Percentiles rank a stretch among this genome's conserved stretches.
Conservation (phyloP, 176 grass and related monocot species). For the Phyllostachys edulis region DNA sequence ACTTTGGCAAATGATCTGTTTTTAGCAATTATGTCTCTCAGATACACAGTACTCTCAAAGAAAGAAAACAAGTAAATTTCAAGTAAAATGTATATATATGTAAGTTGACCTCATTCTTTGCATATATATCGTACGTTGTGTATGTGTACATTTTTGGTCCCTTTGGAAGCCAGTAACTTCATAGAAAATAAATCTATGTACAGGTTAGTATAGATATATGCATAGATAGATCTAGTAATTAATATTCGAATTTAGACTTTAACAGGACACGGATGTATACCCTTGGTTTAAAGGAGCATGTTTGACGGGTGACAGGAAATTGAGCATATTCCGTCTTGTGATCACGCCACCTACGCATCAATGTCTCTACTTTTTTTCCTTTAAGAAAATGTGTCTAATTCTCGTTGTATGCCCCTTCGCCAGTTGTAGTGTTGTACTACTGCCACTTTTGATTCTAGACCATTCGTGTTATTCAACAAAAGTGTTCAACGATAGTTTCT, state of each 20-base stretch:
- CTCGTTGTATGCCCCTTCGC: background rate
- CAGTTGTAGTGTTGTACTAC: background rate
- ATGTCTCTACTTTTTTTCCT: background rate
- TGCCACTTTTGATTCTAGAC: background rate
- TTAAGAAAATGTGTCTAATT: background rate
- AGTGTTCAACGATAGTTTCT: background rate
- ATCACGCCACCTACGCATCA: background rate
- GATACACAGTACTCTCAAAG: background rate
- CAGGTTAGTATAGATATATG: too few species aligned
- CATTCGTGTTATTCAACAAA: background rate
- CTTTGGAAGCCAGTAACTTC: background rate
- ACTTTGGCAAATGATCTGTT: background rate
- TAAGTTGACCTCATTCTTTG: background rate
- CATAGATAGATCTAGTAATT: too few species aligned
- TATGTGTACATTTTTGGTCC: background rate
- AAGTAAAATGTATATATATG: background rate
- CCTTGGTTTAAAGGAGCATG: background rate
- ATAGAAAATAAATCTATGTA: background rate
- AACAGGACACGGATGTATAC: background rate
- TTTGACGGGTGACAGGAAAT: background rate
- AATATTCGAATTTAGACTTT: background rate
- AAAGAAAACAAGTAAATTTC: background rate
- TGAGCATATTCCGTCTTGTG: background rate
- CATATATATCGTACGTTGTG: background rate
- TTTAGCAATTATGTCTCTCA: background rate